A percentile compares a stretch with the other conserved stretches of the same genome.
Conservation (phyloP, 139 green algal genomes). For the Klebsormidium nitens region DNA sequence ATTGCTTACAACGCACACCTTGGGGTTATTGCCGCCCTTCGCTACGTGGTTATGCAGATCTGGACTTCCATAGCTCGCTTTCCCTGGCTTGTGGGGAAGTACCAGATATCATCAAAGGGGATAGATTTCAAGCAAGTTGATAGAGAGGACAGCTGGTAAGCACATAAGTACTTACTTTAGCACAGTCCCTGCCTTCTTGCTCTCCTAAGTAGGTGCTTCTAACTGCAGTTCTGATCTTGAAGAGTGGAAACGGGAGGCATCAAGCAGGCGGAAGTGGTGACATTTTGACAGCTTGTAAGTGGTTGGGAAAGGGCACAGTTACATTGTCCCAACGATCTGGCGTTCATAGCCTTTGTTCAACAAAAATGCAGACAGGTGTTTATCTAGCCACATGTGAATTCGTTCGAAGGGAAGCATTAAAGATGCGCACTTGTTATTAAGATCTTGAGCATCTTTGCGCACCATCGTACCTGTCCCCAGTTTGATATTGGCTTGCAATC, state of each 20-base stretch:
- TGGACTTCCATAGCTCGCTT: slow-evolving; percentile 37
- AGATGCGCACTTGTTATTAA: too few relatives aligned
- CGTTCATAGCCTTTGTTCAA: too few relatives aligned
- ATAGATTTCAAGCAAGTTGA: slow-evolving; percentile 44
- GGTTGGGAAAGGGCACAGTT: neutral
- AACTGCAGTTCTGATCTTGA: too few relatives aligned
- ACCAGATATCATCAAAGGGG: slow-evolving; percentile 37
- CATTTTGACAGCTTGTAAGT: neutral
- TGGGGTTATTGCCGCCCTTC: slow-evolving; percentile 21
- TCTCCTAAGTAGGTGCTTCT: neutral
- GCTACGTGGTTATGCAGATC: slow-evolving; percentile 33
- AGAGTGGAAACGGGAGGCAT: too few relatives aligned
- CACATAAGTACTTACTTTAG: neutral
- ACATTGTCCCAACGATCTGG: too few relatives aligned
- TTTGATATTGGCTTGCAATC: too few relatives aligned
- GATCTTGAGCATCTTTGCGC: too few relatives aligned
- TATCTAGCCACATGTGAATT: too few relatives aligned
- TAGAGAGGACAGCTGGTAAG: slow-evolving; percentile 40
- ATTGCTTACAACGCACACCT: slow-evolving; percentile 36
- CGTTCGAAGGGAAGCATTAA: too few relatives aligned
- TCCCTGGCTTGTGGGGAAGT: slow-evolving; percentile 16
- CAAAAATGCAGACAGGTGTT: too few relatives aligned
- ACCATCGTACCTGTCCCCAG: too few relatives aligned
- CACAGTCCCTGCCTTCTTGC: neutral
- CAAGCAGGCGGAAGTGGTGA: too few relatives aligned